Evolutionary conservation across 768 basidiomycete species (phyloP).

Genomic region (Kwoniella bestiolae): DNA sequence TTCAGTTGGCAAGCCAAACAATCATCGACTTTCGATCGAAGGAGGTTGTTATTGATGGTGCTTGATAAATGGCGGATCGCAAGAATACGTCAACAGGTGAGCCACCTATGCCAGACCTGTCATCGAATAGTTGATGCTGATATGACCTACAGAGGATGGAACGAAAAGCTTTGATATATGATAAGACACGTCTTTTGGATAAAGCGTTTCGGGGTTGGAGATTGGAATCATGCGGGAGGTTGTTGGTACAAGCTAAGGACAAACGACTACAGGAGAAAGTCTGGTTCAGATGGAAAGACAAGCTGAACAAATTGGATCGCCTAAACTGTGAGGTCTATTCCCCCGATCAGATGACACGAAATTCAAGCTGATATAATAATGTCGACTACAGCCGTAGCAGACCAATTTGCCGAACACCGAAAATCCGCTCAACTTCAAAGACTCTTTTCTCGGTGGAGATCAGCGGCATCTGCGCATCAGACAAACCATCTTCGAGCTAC

Average conservation of each 20-base stretch:
- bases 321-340: background rate
- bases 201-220: constrained; percentile 10
- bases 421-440: constrained; percentile 5
- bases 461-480: background rate
- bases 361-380: background rate
- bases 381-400: background rate
- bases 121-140: background rate
- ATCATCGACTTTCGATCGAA: constrained; percentile 11
- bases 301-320: constrained; percentile 8
- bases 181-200: constrained; percentile 8
- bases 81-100: background rate
- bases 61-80: constrained; percentile 18
- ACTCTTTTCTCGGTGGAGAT: constrained; percentile 31
- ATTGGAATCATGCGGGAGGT: constrained; percentile 9
- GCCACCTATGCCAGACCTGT: background rate
- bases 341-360: background rate
- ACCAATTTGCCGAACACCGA: constrained; percentile 13
- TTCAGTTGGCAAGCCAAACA: constrained; percentile 20
- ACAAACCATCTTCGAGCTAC: constrained; percentile 19
- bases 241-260: constrained; percentile 13
- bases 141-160: constrained; percentile 1
- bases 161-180: constrained; percentile 10
- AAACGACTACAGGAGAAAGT: constrained; percentile 9
- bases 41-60: constrained; percentile 6
- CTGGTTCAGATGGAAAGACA: constrained; percentile 19